Conservation (phyloP, 2,329 filamentous ascomycete genomes). For the Apiospora sp. region DNA sequence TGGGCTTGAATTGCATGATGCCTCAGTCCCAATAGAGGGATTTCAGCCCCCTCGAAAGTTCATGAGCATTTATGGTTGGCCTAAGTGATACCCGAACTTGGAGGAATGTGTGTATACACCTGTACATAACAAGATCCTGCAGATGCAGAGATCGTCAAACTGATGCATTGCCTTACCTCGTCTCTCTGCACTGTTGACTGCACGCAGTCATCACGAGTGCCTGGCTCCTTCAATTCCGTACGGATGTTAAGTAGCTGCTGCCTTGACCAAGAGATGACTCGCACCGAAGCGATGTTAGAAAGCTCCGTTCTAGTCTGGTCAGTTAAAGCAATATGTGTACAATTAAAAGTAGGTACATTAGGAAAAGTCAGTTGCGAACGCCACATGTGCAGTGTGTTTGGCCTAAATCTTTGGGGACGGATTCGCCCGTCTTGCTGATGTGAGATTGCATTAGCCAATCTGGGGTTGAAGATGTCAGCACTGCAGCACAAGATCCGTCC, state of each 20-base stretch:
- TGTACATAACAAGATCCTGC: neutral
- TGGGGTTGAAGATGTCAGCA: neutral
- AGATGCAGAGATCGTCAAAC: neutral
- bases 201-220: neutral
- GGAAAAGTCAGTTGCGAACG: neutral
- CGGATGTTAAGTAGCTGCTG: neutral
- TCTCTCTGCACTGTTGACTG: neutral
- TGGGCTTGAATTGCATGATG: neutral
- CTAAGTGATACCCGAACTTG: neutral
- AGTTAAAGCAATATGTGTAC: too few species aligned
- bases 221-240: neutral
- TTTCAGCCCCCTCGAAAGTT: neutral
- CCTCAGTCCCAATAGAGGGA: neutral
- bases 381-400: neutral
- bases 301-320: neutral
- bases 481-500: neutral
- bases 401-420: neutral
- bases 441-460: neutral
- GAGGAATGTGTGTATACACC: neutral
- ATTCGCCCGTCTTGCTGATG: neutral
- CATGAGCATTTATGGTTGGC: neutral
- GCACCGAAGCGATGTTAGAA: neutral
- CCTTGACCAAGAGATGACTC: neutral
- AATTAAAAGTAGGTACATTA: neutral
- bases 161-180: neutral